These are phyloP conservation scores for Phytophthora pini DNA, from an alignment of 352 stramenopile species.

Conservation along the genomic window DNA sequence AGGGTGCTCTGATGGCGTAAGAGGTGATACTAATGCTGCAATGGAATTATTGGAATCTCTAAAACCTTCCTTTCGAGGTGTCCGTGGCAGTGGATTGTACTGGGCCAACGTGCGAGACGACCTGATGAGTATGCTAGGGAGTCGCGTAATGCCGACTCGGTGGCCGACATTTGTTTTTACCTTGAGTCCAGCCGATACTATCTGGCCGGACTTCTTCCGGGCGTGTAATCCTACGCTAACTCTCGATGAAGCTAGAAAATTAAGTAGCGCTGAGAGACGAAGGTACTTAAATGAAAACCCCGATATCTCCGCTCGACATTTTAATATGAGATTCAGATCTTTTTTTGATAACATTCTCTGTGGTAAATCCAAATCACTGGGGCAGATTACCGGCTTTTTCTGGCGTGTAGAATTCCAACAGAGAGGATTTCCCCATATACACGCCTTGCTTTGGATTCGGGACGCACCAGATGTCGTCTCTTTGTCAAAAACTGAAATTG, in stretches of 20 bases:
- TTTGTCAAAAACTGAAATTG: constrained; percentile 1
- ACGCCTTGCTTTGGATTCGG: constrained; percentile 29
- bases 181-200: constrained; percentile 29
- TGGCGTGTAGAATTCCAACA: constrained; percentile 36
- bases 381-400: constrained; percentile 26
- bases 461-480: constrained; percentile 4
- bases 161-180: constrained; percentile 30
- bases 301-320: constrained; percentile 26
- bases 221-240: constrained; percentile 15
- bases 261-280: not conserved
- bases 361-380: constrained; percentile 1
- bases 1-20: not conserved
- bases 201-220: constrained; percentile 32
- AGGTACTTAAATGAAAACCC: constrained; percentile 21
- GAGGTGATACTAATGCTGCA: not conserved
- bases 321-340: constrained; percentile 28
- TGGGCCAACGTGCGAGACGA: constrained; percentile 21
- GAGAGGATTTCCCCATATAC: constrained; percentile 30
- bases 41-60: constrained; percentile 8
- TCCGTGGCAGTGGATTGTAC: constrained; percentile 15
- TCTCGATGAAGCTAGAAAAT: not conserved
- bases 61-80: constrained; percentile 19
- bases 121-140: constrained; percentile 28
- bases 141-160: not conserved
- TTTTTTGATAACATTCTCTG: constrained; percentile 23